Conservation (phyloP, 1,284 basidiomycete genomes). For the Tilletia caries region DNA sequence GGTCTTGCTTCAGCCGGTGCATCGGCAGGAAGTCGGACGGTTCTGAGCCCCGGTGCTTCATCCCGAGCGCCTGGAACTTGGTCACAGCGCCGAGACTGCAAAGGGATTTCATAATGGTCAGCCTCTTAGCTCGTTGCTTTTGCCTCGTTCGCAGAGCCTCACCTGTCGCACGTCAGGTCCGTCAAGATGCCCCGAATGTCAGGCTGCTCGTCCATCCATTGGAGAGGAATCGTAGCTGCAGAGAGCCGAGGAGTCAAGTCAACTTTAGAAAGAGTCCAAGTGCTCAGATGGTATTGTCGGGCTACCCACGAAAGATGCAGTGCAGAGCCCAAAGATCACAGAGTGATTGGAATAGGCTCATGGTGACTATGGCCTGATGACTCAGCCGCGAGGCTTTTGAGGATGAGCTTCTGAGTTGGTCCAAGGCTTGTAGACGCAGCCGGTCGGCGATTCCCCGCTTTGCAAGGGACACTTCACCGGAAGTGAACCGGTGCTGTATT, state of each 20-base stretch:
- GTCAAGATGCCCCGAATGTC: not conserved
- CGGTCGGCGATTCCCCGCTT: not conserved
- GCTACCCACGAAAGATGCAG: not conserved
- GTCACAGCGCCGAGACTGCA: not conserved
- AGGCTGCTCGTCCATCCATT: not conserved
- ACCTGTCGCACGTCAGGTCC: not conserved
- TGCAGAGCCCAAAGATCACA: not conserved
- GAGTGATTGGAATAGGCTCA: not conserved
- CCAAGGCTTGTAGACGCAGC: not conserved
- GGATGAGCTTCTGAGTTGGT: not conserved
- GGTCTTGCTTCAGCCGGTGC: not conserved
- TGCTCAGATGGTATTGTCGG: too few relatives aligned
- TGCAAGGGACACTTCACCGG: not conserved
- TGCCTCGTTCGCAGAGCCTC: too few relatives aligned
- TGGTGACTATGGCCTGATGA: not conserved
- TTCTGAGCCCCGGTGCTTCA: not conserved
- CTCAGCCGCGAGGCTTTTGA: not conserved
- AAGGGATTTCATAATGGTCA: too few relatives aligned
- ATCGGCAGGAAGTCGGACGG: not conserved
- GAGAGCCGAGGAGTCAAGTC: not conserved
- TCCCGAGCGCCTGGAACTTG: not conserved
- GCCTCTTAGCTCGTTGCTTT: too few relatives aligned
- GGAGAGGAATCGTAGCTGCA: not conserved
- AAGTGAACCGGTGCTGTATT: not conserved
- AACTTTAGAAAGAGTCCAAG: too few relatives aligned